Conservation (phyloP, 2,329 filamentous ascomycete genomes). For the Cordyceps pruinosa region DNA sequence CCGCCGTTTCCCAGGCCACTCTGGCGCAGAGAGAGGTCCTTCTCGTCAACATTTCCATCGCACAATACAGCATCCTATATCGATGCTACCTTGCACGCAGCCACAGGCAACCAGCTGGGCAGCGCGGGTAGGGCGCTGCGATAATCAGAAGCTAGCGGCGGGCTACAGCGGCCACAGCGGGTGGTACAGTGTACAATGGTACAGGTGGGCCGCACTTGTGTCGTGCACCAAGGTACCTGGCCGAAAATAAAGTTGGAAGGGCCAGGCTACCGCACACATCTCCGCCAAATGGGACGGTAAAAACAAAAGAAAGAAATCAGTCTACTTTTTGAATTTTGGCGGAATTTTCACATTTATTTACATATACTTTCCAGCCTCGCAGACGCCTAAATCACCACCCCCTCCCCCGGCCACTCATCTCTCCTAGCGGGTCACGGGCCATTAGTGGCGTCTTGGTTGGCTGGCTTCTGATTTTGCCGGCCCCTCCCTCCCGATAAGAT, state of each 20-base stretch:
- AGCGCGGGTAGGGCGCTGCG: neutral
- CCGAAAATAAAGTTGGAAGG: neutral
- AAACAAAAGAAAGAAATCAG: neutral
- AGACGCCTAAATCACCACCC: neutral
- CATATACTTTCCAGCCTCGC: neutral
- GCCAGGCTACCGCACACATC: neutral
- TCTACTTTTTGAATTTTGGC: neutral
- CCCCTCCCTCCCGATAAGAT: constrained; percentile 11
- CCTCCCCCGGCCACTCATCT: constrained; percentile 2
- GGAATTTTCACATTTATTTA: neutral
- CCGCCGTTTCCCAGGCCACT: too few species aligned
- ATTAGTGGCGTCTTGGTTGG: constrained; percentile 6
- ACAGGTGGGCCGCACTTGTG: too few species aligned
- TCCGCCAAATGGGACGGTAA: neutral
- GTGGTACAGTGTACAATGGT: neutral
- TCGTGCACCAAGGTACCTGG: neutral
- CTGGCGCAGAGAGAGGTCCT: too few species aligned
- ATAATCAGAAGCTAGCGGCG: neutral
- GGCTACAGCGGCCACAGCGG: neutral
- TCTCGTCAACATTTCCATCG: neutral
- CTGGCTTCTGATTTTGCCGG: neutral
- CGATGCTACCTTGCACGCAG: too few species aligned
- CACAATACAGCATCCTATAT: neutral
- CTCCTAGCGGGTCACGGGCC: constrained; percentile 3
- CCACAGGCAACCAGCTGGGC: too few species aligned